These are phyloP conservation scores for Monilinia fructicola DNA, from an alignment of 2,329 filamentous ascomycete genomes.

Conservation along the genomic window DNA sequence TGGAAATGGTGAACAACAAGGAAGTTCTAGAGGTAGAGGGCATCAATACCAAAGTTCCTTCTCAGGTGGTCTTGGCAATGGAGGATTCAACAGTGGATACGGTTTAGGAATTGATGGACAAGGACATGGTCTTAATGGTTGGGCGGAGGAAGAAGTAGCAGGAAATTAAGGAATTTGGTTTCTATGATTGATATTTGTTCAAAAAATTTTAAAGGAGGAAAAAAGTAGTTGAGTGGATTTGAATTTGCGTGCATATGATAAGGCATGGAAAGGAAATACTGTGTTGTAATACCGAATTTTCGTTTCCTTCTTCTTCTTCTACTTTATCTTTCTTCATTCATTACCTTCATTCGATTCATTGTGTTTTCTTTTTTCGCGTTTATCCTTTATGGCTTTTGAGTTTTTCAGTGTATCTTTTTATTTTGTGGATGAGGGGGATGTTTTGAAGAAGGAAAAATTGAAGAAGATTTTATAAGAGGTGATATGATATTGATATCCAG, in stretches of 20 bases:
- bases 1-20: constrained; percentile 40
- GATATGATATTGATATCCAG: constrained; percentile 5
- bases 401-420: constrained; percentile 1
- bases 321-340: background rate
- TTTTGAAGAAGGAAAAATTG: background rate
- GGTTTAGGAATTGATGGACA: constrained; percentile 60
- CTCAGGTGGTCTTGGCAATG: constrained; percentile 38
- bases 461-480: background rate
- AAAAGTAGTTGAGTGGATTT: constrained; percentile 5
- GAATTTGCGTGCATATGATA: constrained; percentile 9
- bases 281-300: constrained; percentile 20
- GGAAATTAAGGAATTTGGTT: constrained; percentile 31
- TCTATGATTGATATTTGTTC: constrained; percentile 8
- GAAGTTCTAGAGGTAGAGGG: constrained; percentile 48
- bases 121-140: constrained; percentile 61
- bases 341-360: constrained; percentile 20
- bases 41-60: constrained; percentile 67
- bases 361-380: constrained; percentile 13
- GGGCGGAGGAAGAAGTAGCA: constrained; percentile 57
- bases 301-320: constrained; percentile 8
- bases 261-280: constrained; percentile 20
- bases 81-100: constrained; percentile 46
- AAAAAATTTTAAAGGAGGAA: constrained; percentile 13
- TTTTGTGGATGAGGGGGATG: background rate
- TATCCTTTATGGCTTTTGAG: background rate